phyloP scores from a whole-genome alignment of 1,284 basidiomycete genomes.

The Coniferiporia sulphurascens region DNA sequence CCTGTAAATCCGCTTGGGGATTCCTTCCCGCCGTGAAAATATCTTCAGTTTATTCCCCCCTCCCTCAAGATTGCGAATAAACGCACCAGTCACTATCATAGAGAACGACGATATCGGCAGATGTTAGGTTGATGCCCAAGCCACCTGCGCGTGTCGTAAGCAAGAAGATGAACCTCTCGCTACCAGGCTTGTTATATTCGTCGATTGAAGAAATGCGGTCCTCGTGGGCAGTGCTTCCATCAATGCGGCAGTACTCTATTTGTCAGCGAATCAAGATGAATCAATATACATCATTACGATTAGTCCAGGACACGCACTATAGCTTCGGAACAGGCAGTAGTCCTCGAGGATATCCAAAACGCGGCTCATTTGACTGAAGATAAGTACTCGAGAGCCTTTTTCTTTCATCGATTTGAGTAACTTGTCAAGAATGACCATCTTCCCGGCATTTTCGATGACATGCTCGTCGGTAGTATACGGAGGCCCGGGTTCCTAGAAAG shows the following conservation, averaged over 20 bases:
- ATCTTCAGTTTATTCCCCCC: constrained; percentile 1
- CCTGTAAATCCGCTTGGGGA: constrained; percentile 97
- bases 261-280: background rate
- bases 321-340: constrained; percentile 90
- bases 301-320: constrained; percentile 55
- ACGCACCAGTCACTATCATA: constrained; percentile 93
- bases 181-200: constrained; percentile 94
- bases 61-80: constrained; percentile 19
- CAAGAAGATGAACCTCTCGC: constrained; percentile 96
- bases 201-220: constrained; percentile 96
- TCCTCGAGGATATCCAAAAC: constrained; percentile 94
- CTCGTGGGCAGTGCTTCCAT: constrained; percentile 93
- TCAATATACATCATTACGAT: constrained; percentile 1
- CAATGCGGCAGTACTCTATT: constrained; percentile 93
- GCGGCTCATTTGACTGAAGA: constrained; percentile 99
- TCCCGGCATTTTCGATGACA: constrained; percentile 90
- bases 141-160: constrained; percentile 98
- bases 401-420: constrained; percentile 84
- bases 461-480: constrained; percentile 99
- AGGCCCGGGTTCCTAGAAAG: constrained; percentile 84
- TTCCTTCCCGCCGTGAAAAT: constrained; percentile 52
- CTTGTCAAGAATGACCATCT: constrained; percentile 98
- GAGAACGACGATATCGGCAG: constrained; percentile 94
- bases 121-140: constrained; percentile 94
- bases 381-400: constrained; percentile 92